A percentile compares a stretch with the other conserved stretches of the same genome.
These are phyloP conservation scores for Clausena lansium DNA, from an alignment of 345 rosid genomes.

Conservation along the genomic window DNA sequence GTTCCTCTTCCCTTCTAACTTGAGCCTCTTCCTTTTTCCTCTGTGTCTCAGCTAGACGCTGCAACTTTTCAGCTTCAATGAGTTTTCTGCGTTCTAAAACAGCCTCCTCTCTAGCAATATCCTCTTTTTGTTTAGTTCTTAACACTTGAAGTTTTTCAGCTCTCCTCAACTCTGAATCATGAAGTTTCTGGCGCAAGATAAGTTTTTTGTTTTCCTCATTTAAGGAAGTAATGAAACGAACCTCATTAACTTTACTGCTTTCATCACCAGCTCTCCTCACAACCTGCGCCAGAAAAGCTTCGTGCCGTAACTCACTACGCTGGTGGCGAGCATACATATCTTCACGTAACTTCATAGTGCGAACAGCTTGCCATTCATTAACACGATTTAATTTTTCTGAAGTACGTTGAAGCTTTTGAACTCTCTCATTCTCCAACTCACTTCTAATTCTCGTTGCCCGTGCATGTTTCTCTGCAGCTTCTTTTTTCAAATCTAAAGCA, in stretches of 20 bases:
- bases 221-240: slow-evolving; percentile 76
- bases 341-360: slow-evolving; percentile 65
- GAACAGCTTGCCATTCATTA: slow-evolving; percentile 80
- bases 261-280: slow-evolving; percentile 85
- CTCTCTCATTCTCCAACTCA: slow-evolving; percentile 73
- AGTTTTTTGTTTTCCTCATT: slow-evolving; percentile 80
- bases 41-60: slow-evolving; percentile 77
- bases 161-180: slow-evolving; percentile 73
- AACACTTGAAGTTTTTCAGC: slow-evolving; percentile 72
- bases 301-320: slow-evolving; percentile 73
- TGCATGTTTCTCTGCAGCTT: slow-evolving; percentile 77
- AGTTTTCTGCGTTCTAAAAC: slow-evolving; percentile 70
- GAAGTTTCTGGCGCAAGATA: slow-evolving; percentile 72
- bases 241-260: slow-evolving; percentile 83
- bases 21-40: slow-evolving; percentile 82
- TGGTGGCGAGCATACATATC: slow-evolving; percentile 80
- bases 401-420: slow-evolving; percentile 73
- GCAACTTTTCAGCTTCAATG: slow-evolving; percentile 78
- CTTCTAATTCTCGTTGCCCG: slow-evolving; percentile 71
- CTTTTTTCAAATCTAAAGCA: slow-evolving; percentile 62
- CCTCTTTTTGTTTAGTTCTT: slow-evolving; percentile 71
- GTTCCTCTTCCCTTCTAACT: slow-evolving; percentile 81
- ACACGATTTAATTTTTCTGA: slow-evolving; percentile 72
- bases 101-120: slow-evolving; percentile 79
- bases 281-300: slow-evolving; percentile 77